Percentiles rank a stretch among this genome's conserved stretches.
phyloP scores from a whole-genome alignment of 2,329 filamentous ascomycete genomes.

The Ploettnerulaceae sp. region DNA sequence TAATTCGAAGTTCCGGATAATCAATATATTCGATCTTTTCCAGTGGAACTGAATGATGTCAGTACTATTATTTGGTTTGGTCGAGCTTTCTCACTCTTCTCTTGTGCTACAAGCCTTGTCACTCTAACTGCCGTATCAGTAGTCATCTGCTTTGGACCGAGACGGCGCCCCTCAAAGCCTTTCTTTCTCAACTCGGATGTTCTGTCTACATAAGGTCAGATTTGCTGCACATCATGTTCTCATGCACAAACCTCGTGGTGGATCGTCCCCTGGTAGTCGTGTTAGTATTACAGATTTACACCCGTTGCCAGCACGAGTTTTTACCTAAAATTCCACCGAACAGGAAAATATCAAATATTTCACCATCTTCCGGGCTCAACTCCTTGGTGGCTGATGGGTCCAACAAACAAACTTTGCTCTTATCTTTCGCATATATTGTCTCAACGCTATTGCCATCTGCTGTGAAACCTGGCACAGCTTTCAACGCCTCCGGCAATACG shows the following conservation, averaged over 20 bases:
- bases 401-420: conserved; percentile 77
- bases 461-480: conserved; percentile 55
- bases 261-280: conserved; percentile 76
- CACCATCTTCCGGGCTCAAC: conserved; percentile 75
- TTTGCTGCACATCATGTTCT: conserved; percentile 2
- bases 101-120: conserved; percentile 81
- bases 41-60: conserved; percentile 57
- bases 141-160: conserved; percentile 95
- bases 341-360: conserved; percentile 81
- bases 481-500: conserved; percentile 55
- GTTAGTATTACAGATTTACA: conserved; percentile 18
- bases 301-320: not conserved
- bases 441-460: conserved; percentile 77
- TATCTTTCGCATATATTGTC: conserved; percentile 67
- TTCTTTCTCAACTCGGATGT: conserved; percentile 95
- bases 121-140: conserved; percentile 96
- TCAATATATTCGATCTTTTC: conserved; percentile 79
- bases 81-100: conserved; percentile 58
- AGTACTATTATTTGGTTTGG: not conserved
- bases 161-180: conserved; percentile 78
- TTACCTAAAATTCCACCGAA: conserved; percentile 94
- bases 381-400: conserved; percentile 82
- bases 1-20: conserved; percentile 83
- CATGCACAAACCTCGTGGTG: conserved; percentile 68
- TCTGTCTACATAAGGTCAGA: conserved; percentile 56